Evolutionary conservation across 495 filamentous ascomycete genomes (phyloP).

Genomic region (Penicillium crystallinum): DNA sequence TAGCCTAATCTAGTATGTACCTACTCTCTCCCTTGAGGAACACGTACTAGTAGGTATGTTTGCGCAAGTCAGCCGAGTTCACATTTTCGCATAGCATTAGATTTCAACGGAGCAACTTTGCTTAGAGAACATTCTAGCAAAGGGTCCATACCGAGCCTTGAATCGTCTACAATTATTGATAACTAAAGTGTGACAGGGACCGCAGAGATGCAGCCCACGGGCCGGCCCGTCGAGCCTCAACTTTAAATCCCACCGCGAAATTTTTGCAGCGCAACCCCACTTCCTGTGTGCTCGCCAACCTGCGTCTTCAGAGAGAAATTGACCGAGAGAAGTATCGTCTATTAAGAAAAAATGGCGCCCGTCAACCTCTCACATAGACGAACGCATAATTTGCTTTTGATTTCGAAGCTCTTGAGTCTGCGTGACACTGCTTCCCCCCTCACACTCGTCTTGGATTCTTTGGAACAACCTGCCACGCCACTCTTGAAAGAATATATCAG

Average conservation of each 20-base stretch:
- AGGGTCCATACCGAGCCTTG: too few relatives aligned
- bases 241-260: slow-evolving; percentile 20
- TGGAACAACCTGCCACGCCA: slow-evolving; percentile 75
- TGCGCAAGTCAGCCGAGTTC: too few relatives aligned
- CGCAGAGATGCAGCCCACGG: slow-evolving; percentile 13
- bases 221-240: slow-evolving; percentile 35
- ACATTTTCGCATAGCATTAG: too few relatives aligned
- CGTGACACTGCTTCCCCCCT: slow-evolving; percentile 79
- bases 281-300: slow-evolving; percentile 12
- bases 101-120: too few relatives aligned
- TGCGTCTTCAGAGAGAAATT: not conserved
- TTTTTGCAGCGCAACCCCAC: slow-evolving; percentile 27
- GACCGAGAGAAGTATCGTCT: not conserved
- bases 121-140: too few relatives aligned
- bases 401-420: slow-evolving; percentile 75
- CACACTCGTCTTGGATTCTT: slow-evolving; percentile 75
- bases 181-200: too few relatives aligned
- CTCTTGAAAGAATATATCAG: slow-evolving; percentile 68
- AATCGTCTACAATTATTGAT: too few relatives aligned
- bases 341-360: slow-evolving; percentile 25
- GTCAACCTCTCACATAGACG: slow-evolving; percentile 59
- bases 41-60: too few relatives aligned
- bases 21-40: too few relatives aligned
- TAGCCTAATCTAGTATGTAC: too few relatives aligned
- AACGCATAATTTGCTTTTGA: slow-evolving; percentile 79